Conservation (phyloP, 495 filamentous ascomycete species). For the Melanomma pulvis-pyrius region DNA sequence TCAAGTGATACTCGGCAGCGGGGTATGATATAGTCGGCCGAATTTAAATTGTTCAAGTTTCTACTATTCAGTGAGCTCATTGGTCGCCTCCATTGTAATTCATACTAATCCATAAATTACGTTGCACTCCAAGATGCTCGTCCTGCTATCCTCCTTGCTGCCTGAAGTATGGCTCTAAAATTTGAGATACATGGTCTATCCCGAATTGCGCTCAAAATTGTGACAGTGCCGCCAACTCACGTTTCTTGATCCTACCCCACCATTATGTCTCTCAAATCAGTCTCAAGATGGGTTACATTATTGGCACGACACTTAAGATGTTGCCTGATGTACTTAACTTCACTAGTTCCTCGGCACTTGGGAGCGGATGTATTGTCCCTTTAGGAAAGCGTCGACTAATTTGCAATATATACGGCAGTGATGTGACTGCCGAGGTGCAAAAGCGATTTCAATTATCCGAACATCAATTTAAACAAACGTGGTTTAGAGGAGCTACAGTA, state of each 20-base stretch:
- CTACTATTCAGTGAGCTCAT: background rate
- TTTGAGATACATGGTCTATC: background rate
- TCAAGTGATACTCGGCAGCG: background rate
- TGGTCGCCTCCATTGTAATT: background rate
- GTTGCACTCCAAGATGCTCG: background rate
- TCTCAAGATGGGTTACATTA: background rate
- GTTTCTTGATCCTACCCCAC: background rate
- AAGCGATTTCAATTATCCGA: background rate
- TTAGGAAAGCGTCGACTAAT: background rate
- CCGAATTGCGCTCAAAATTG: background rate
- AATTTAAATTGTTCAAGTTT: background rate
- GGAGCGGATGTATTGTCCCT: background rate
- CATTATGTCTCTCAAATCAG: background rate
- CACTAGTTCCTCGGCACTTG: background rate
- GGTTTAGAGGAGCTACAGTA: too few relatives aligned
- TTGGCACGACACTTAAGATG: background rate
- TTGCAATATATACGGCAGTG: background rate
- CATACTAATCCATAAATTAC: background rate
- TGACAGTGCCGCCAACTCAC: background rate
- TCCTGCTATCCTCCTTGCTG: too few relatives aligned
- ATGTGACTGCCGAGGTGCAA: background rate
- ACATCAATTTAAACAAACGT: background rate
- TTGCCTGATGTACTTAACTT: background rate
- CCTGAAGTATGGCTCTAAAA: background rate
- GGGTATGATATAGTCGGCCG: background rate